Percentiles rank a stretch among this genome's conserved stretches.
Conservation (phyloP, 441 rosid species). For the Syzygium syzygioides region DNA sequence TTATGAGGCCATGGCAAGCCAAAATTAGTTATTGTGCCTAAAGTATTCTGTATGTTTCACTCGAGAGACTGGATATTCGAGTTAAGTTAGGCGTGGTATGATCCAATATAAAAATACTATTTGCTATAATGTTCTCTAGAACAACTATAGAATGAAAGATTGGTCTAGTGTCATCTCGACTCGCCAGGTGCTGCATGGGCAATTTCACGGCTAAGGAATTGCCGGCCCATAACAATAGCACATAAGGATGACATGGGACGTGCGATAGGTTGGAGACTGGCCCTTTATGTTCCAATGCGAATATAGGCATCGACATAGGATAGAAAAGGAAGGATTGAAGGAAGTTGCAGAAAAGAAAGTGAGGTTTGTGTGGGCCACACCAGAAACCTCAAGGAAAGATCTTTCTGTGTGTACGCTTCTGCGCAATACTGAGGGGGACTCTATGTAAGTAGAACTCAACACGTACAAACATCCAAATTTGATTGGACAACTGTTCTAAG, state of each 20-base stretch:
- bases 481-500: not conserved
- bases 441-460: not conserved
- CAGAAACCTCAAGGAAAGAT: not conserved
- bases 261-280: not conserved
- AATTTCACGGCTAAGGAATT: too few species aligned
- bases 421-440: not conserved
- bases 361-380: not conserved
- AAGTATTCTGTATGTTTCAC: too few species aligned
- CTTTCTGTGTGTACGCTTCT: not conserved
- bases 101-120: too few species aligned
- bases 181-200: too few species aligned
- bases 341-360: not conserved
- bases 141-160: too few species aligned
- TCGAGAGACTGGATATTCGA: too few species aligned
- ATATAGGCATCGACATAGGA: not conserved
- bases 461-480: not conserved
- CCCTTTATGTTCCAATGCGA: not conserved
- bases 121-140: too few species aligned
- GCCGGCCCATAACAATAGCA: not conserved
- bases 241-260: not conserved
- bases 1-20: too few species aligned
- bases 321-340: not conserved
- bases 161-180: too few species aligned
- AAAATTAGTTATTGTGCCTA: too few species aligned
- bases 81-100: too few species aligned